phyloP scores from a whole-genome alignment of 2,329 filamentous ascomycete species.

The Aureobasidium sp. region DNA sequence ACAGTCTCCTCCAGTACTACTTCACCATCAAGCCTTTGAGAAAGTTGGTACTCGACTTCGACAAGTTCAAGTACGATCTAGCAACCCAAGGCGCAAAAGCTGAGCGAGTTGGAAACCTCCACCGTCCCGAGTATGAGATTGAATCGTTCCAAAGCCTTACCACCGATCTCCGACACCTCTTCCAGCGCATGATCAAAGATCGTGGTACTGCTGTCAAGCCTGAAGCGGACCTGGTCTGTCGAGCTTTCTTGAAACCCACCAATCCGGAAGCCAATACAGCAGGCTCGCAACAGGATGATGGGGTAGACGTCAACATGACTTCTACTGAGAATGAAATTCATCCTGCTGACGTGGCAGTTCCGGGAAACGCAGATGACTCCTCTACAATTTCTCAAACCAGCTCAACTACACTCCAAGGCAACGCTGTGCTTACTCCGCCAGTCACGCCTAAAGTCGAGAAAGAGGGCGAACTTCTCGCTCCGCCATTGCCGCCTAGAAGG shows the following conservation, averaged over 20 bases:
- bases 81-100: conserved; percentile 55
- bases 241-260: conserved; percentile 25
- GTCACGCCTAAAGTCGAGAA: conserved; percentile 32
- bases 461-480: conserved; percentile 29
- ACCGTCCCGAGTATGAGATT: conserved; percentile 39
- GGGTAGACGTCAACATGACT: conserved; percentile 13
- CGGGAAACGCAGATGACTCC: conserved; percentile 20
- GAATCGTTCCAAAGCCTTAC: conserved; percentile 31
- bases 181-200: conserved; percentile 32
- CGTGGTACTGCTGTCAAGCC: conserved; percentile 26
- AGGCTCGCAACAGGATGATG: background rate
- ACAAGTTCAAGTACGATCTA: conserved; percentile 62
- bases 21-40: conserved; percentile 80
- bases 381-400: background rate
- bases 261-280: conserved; percentile 4
- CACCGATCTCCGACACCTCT: conserved; percentile 28
- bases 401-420: conserved; percentile 14
- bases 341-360: conserved; percentile 17
- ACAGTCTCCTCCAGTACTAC: conserved; percentile 91
- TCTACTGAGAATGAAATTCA: background rate
- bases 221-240: conserved; percentile 29
- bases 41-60: conserved; percentile 70
- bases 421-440: conserved; percentile 25
- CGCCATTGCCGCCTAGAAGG: conserved; percentile 53
- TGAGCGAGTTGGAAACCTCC: conserved; percentile 70